Conservation (phyloP, 202 grass and related monocot species). For the Musa balbisiana region DNA sequence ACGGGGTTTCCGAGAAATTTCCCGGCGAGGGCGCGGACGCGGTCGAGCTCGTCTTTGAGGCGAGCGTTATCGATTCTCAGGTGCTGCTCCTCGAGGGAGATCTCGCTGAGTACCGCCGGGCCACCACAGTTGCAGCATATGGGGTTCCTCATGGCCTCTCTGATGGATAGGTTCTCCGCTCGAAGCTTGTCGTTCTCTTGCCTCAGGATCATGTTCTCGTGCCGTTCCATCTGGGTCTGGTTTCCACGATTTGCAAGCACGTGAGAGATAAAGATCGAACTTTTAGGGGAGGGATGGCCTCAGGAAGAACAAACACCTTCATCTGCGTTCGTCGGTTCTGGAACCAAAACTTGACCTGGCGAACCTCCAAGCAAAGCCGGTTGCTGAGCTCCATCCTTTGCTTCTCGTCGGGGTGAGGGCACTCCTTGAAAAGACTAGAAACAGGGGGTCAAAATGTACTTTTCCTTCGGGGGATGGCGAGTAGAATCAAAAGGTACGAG, state of each 20-base stretch:
- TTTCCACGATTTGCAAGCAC: background rate
- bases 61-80: slow-evolving; percentile 26
- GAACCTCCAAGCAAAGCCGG: background rate
- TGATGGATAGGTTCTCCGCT: slow-evolving; percentile 26
- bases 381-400: slow-evolving; percentile 17
- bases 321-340: slow-evolving; percentile 35
- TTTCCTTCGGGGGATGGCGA: background rate
- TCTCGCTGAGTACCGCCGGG: background rate
- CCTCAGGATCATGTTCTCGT: slow-evolving; percentile 15
- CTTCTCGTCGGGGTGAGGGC: slow-evolving; percentile 30
- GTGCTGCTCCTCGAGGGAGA: slow-evolving; percentile 1
- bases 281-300: background rate
- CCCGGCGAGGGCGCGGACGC: background rate
- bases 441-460: background rate
- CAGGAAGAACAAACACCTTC: slow-evolving; percentile 26
- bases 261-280: background rate
- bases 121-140: slow-evolving; percentile 28
- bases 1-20: background rate
- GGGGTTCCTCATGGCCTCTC: background rate
- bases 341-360: slow-evolving; percentile 50
- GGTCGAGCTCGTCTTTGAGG: slow-evolving; percentile 24
- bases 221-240: slow-evolving; percentile 27
- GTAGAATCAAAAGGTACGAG: no score
- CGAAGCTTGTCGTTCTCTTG: slow-evolving; percentile 23
- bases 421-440: slow-evolving; percentile 21